A percentile compares a stretch with the other conserved stretches of the same genome.
Evolutionary conservation across 768 basidiomycete genomes (phyloP).

Genomic region (Agrocybe chaxingu): DNA sequence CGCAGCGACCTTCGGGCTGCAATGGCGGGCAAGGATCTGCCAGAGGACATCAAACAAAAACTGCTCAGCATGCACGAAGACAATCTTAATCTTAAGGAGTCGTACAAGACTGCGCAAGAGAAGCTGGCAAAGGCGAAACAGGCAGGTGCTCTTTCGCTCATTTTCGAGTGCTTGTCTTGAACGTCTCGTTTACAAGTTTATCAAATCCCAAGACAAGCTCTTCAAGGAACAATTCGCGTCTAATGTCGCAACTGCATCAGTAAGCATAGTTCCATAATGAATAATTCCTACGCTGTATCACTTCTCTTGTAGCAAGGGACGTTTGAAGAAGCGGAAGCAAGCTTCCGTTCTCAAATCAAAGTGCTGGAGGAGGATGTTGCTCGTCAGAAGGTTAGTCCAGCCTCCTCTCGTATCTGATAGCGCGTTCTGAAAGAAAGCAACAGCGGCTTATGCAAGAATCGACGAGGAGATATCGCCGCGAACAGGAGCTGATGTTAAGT

Average conservation of each 20-base stretch:
- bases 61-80: slow-evolving; percentile 78
- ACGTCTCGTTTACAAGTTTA: slow-evolving; percentile 53
- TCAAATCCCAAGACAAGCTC: slow-evolving; percentile 87
- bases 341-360: slow-evolving; percentile 61
- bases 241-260: slow-evolving; percentile 42
- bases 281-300: background rate
- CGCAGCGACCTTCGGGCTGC: slow-evolving; percentile 73
- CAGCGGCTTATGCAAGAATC: slow-evolving; percentile 54
- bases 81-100: slow-evolving; percentile 66
- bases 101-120: slow-evolving; percentile 66
- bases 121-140: slow-evolving; percentile 79
- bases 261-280: slow-evolving; percentile 22
- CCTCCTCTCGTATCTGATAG: background rate
- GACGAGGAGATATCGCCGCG: slow-evolving; percentile 59
- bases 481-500: slow-evolving; percentile 81
- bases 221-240: slow-evolving; percentile 80
- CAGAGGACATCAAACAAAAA: slow-evolving; percentile 77
- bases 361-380: slow-evolving; percentile 62
- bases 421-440: background rate
- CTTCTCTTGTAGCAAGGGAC: slow-evolving; percentile 32
- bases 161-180: background rate
- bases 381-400: slow-evolving; percentile 46
- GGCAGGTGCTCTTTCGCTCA: slow-evolving; percentile 34
- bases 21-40: slow-evolving; percentile 73
- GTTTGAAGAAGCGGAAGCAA: slow-evolving; percentile 72